These are phyloP conservation scores for Mortierella antarctica DNA, from an alignment of 192 early-diverging fungal genomes.

Conservation along the genomic window DNA sequence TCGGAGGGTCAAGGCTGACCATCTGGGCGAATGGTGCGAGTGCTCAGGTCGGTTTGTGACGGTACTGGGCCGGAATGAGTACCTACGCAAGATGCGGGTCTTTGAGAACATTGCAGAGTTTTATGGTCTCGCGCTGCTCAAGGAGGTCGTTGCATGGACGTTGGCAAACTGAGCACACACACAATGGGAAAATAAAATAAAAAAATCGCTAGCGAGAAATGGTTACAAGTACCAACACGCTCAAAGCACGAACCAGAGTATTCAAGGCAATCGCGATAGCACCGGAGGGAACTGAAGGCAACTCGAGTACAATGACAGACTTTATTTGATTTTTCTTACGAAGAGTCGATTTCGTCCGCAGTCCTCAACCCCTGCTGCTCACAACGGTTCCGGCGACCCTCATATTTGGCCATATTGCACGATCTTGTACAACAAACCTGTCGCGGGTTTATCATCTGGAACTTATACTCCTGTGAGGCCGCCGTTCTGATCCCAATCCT, in stretches of 20 bases:
- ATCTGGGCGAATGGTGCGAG: slow-evolving; percentile 77
- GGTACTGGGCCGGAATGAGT: slow-evolving; percentile 59
- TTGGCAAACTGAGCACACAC: slow-evolving; percentile 20
- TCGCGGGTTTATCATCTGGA: too few relatives aligned
- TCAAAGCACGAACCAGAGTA: too few relatives aligned
- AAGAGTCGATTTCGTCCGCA: too few relatives aligned
- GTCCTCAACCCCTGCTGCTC: too few relatives aligned
- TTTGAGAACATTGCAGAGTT: slow-evolving; percentile 73
- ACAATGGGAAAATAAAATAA: not conserved
- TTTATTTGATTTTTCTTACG: not conserved
- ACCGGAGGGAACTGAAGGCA: not conserved
- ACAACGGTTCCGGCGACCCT: too few relatives aligned
- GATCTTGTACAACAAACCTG: too few relatives aligned
- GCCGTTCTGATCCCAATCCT: too few relatives aligned
- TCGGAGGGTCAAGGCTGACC: slow-evolving; percentile 81
- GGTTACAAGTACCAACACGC: too few relatives aligned
- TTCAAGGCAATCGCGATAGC: too few relatives aligned
- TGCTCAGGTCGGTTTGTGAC: slow-evolving; percentile 77
- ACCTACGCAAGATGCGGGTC: slow-evolving; percentile 66
- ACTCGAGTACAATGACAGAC: not conserved
- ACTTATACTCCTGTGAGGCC: too few relatives aligned
- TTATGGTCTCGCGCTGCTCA: slow-evolving; percentile 65
- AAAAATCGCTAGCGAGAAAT: too few relatives aligned
- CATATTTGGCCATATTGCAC: too few relatives aligned
- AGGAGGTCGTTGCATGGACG: slow-evolving; percentile 69